These are phyloP conservation scores for Trapa incisa DNA, from an alignment of 345 rosid genomes.

Conservation along the genomic window DNA sequence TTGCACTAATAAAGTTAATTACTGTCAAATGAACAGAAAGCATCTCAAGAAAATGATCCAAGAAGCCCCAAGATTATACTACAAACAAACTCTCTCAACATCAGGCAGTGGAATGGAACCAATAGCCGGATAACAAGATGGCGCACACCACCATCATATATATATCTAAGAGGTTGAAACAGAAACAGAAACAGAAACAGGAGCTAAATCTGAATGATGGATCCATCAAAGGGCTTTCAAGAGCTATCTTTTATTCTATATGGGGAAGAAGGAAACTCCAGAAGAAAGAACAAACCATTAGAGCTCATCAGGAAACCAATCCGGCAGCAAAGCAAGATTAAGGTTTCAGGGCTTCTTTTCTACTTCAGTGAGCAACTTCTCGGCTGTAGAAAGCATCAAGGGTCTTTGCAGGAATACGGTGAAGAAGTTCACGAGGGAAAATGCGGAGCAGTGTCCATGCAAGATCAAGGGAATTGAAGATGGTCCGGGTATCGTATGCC, in stretches of 20 bases:
- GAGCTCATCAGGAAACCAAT: neutral
- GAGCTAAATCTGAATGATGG: neutral
- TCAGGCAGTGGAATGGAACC: neutral
- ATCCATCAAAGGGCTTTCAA: neutral
- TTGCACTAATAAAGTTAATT: neutral
- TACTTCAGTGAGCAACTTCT: conserved; percentile 39
- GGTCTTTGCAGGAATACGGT: conserved; percentile 94
- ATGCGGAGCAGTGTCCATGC: conserved; percentile 96
- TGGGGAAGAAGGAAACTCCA: neutral
- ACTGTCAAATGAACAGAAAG: neutral
- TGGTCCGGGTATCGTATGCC: conserved; percentile 88
- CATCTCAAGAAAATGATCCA: conserved; percentile 1
- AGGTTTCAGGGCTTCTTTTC: conserved; percentile 1
- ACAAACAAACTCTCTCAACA: neutral
- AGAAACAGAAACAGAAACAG: neutral
- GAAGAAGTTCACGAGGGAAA: conserved; percentile 97
- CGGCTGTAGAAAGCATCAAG: conserved; percentile 80
- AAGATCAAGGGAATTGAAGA: conserved; percentile 88
- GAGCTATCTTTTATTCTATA: conserved; percentile 4
- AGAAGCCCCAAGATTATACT: neutral
- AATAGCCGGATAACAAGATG: conserved; percentile 1
- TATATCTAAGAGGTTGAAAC: neutral
- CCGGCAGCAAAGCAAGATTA: neutral
- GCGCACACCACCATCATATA: neutral
- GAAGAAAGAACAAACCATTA: conserved; percentile 5